Evolutionary conservation across 768 basidiomycete species (phyloP).

Genomic region (Leucocoprinus sp.): DNA sequence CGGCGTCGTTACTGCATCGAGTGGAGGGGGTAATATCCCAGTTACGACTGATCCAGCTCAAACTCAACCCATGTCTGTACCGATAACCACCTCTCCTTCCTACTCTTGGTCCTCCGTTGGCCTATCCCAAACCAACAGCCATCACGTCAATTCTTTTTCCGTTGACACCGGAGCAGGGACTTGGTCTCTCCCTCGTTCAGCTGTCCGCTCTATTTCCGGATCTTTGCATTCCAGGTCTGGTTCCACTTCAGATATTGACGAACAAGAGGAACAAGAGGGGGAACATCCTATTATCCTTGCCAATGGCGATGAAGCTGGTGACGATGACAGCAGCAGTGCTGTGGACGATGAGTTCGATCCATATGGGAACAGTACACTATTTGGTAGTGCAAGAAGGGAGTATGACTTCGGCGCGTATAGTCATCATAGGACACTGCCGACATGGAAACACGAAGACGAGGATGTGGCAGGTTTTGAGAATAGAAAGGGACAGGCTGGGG

Average conservation of each 20-base stretch:
- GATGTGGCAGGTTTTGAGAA: slow-evolving; percentile 30
- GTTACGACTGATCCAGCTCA: neutral
- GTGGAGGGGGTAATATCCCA: neutral
- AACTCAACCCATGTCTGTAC: slow-evolving; percentile 25
- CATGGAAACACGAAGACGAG: slow-evolving; percentile 36
- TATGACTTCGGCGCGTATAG: slow-evolving; percentile 15
- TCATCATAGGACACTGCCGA: slow-evolving; percentile 9
- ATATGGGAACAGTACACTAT: slow-evolving; percentile 5
- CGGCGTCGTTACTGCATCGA: slow-evolving; percentile 23
- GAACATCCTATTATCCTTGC: too few species aligned
- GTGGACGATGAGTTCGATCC: slow-evolving; percentile 19
- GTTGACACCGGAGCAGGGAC: slow-evolving; percentile 15
- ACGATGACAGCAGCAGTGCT: slow-evolving; percentile 26
- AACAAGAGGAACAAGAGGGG: too few species aligned
- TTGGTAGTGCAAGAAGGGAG: slow-evolving; percentile 10
- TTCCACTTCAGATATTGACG: slow-evolving; percentile 16
- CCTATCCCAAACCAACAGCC: slow-evolving; percentile 1
- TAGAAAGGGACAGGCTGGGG: slow-evolving; percentile 21
- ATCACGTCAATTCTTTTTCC: slow-evolving; percentile 10
- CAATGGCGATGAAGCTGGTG: slow-evolving; percentile 13
- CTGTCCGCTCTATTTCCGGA: slow-evolving; percentile 35
- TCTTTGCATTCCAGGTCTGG: slow-evolving; percentile 26
- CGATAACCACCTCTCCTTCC: slow-evolving; percentile 18
- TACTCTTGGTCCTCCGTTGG: slow-evolving; percentile 18
- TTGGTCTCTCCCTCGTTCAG: slow-evolving; percentile 51